Conservation (phyloP, 805 yeast species). For the Yamadazyma laniorum region DNA sequence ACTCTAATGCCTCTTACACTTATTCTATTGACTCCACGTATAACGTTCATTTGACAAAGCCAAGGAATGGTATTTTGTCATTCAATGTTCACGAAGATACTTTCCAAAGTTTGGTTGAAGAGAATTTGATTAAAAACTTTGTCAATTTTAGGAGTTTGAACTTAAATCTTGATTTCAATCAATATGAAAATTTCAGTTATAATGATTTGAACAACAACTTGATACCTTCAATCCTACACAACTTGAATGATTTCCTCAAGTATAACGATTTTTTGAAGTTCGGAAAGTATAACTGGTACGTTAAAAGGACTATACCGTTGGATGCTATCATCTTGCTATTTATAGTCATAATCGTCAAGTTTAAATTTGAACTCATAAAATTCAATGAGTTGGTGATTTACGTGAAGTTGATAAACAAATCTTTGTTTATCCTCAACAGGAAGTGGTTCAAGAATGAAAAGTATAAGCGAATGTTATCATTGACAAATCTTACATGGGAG, state of each 20-base stretch:
- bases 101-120: constrained; percentile 36
- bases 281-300: constrained; percentile 59
- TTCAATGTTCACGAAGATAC: constrained; percentile 40
- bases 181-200: constrained; percentile 43
- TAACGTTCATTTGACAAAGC: constrained; percentile 15
- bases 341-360: constrained; percentile 52
- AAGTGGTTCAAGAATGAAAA: constrained; percentile 48
- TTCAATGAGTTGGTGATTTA: constrained; percentile 35
- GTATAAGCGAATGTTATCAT: constrained; percentile 44
- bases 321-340: constrained; percentile 55
- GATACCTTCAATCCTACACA: constrained; percentile 56
- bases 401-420: constrained; percentile 41
- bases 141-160: constrained; percentile 30
- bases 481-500: constrained; percentile 44
- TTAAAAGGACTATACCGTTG: constrained; percentile 58
- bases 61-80: constrained; percentile 28
- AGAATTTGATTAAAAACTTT: constrained; percentile 35
- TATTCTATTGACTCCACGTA: constrained; percentile 7
- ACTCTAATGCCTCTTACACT: constrained; percentile 6
- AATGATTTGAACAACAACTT: constrained; percentile 52
- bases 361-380: constrained; percentile 42
- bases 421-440: constrained; percentile 40
- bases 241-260: constrained; percentile 52
- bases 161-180: constrained; percentile 30
- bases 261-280: constrained; percentile 51